These are phyloP conservation scores for Candida patagonica DNA, from an alignment of 805 yeast genomes.

Conservation along the genomic window DNA sequence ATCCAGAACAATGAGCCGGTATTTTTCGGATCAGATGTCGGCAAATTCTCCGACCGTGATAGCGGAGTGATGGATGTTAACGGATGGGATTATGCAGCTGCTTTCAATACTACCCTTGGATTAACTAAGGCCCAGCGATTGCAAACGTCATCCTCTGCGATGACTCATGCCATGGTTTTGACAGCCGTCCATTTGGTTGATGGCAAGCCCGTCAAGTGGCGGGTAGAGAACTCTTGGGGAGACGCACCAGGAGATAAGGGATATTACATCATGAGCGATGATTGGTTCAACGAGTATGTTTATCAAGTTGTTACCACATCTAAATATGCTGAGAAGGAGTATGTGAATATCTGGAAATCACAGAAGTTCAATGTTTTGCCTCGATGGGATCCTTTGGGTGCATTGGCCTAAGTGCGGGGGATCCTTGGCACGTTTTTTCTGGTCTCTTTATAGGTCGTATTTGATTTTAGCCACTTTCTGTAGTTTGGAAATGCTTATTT, in stretches of 20 bases:
- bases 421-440: too few species aligned
- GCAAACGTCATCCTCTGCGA: conserved; percentile 57
- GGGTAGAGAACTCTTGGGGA: conserved; percentile 77
- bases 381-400: conserved; percentile 76
- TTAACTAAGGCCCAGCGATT: conserved; percentile 61
- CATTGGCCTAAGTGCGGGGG: conserved; percentile 37
- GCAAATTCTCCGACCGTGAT: conserved; percentile 55
- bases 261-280: conserved; percentile 61
- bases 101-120: conserved; percentile 31
- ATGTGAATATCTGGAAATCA: conserved; percentile 33
- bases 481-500: too few species aligned
- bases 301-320: conserved; percentile 59
- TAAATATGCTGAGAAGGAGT: conserved; percentile 37
- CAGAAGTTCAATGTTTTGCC: conserved; percentile 47
- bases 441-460: too few species aligned
- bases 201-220: conserved; percentile 56
- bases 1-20: conserved; percentile 69
- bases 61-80: conserved; percentile 62
- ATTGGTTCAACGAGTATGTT: conserved; percentile 65
- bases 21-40: conserved; percentile 84
- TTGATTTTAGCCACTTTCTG: too few species aligned
- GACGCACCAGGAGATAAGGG: conserved; percentile 59
- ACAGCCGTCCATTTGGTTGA: conserved; percentile 72
- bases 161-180: conserved; percentile 89
- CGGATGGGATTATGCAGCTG: conserved; percentile 55